Evolutionary conservation across 768 basidiomycete species (phyloP).

Genomic region (Erythrobasidium yunnanense): DNA sequence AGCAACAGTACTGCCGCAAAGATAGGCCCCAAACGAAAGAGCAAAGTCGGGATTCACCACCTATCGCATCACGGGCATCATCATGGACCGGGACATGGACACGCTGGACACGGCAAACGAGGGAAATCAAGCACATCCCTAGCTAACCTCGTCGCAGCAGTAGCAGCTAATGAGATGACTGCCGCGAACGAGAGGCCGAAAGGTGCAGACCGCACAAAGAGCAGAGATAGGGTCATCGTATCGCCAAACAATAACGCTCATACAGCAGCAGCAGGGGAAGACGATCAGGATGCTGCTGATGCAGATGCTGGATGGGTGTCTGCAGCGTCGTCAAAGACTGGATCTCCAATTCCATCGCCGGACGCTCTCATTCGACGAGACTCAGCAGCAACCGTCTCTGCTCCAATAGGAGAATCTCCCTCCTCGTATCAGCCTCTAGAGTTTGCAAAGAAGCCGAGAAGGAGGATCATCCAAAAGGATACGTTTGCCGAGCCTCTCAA

Average conservation of each 20-base stretch:
- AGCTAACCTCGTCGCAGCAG: no score
- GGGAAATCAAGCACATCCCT: no score
- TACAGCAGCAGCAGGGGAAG: not conserved
- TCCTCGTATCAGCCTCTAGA: constrained; percentile 10
- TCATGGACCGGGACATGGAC: not conserved
- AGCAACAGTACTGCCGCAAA: not conserved
- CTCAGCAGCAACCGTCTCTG: not conserved
- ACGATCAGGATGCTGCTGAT: constrained; percentile 1
- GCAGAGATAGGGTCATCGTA: not conserved
- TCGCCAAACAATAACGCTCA: not conserved
- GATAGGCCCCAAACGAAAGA: constrained; percentile 20
- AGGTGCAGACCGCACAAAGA: not conserved
- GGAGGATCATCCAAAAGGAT: not conserved
- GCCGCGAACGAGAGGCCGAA: not conserved
- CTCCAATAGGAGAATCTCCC: not conserved
- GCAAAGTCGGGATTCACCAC: constrained; percentile 5
- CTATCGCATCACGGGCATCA: not conserved
- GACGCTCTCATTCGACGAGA: no score
- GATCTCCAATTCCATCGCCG: no score
- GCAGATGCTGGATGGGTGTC: constrained; percentile 25
- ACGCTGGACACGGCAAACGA: no score
- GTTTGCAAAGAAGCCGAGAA: constrained; percentile 5
- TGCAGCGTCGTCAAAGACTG: not conserved
- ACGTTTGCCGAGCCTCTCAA: not conserved
- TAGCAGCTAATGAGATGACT: constrained; percentile 3